These are phyloP conservation scores for Nakataea oryzae DNA, from an alignment of 2,329 filamentous ascomycete species.

Conservation along the genomic window DNA sequence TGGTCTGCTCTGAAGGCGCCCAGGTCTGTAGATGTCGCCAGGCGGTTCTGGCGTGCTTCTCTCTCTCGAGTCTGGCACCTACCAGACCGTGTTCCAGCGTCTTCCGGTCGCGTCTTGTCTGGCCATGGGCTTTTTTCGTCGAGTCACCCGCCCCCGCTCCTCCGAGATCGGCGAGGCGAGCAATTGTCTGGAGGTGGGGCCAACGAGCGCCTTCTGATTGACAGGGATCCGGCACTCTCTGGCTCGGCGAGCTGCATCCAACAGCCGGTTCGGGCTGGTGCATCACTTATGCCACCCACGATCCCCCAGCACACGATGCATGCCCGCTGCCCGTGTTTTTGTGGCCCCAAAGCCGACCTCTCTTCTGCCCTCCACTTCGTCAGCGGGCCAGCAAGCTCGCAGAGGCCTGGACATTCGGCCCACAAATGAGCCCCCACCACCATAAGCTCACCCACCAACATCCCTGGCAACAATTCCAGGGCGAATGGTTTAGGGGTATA, in stretches of 20 bases:
- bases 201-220: background rate
- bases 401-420: background rate
- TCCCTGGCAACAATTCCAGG: background rate
- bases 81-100: background rate
- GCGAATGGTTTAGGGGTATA: background rate
- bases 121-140: background rate
- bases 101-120: background rate
- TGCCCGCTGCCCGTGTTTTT: no score
- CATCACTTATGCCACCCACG: no score
- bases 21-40: background rate
- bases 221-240: background rate
- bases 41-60: no score
- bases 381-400: no score
- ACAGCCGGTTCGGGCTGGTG: no score
- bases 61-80: no score
- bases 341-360: no score
- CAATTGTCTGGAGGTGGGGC: background rate
- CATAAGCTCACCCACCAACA: background rate
- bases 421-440: background rate
- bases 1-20: background rate
- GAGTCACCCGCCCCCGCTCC: background rate
- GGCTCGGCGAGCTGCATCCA: background rate
- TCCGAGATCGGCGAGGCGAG: background rate
- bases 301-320: no score
- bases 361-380: background rate